Percentiles rank a stretch among this genome's conserved stretches.
Conservation (phyloP, 2,329 filamentous ascomycete species). For the Epichloe baconii region DNA sequence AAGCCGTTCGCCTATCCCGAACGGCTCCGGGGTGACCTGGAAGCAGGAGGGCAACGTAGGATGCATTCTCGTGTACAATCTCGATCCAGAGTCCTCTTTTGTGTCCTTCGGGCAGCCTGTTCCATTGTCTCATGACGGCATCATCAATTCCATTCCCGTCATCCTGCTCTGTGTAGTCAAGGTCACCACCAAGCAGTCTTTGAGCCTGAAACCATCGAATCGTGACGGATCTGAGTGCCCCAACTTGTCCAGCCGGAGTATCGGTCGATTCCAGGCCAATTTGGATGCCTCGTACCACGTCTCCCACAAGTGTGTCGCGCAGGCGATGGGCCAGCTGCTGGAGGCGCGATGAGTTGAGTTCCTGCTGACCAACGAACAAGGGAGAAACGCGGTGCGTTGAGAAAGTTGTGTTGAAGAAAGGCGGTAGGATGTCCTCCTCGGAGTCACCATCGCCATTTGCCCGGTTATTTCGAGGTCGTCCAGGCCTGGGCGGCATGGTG, state of each 20-base stretch:
- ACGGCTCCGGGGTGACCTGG: conserved; percentile 20
- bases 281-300: conserved; percentile 47
- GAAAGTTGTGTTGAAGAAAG: conserved; percentile 47
- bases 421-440: conserved; percentile 18
- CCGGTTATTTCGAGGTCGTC: conserved; percentile 1
- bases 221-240: conserved; percentile 31
- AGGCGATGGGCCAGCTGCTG: conserved; percentile 32
- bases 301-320: conserved; percentile 42
- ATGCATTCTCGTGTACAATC: conserved; percentile 39
- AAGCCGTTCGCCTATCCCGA: conserved; percentile 3
- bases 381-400: conserved; percentile 43
- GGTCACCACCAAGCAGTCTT: conserved; percentile 19
- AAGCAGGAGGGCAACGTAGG: conserved; percentile 37
- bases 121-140: conserved; percentile 6
- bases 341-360: conserved; percentile 26
- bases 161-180: conserved; percentile 8
- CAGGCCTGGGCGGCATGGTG: conserved; percentile 4
- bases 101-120: conserved; percentile 11
- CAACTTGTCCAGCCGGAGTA: conserved; percentile 24
- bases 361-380: conserved; percentile 31
- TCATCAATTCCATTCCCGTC: conserved; percentile 8
- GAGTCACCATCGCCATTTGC: conserved; percentile 11
- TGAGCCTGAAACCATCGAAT: conserved; percentile 32
- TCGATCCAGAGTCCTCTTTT: conserved; percentile 29
- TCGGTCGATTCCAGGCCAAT: conserved; percentile 33